Evolutionary conservation across 2,329 filamentous ascomycete genomes (phyloP), one percentile per base, ranked within the genome.

Genomic region (Uncinocarpus reesii): DNA sequence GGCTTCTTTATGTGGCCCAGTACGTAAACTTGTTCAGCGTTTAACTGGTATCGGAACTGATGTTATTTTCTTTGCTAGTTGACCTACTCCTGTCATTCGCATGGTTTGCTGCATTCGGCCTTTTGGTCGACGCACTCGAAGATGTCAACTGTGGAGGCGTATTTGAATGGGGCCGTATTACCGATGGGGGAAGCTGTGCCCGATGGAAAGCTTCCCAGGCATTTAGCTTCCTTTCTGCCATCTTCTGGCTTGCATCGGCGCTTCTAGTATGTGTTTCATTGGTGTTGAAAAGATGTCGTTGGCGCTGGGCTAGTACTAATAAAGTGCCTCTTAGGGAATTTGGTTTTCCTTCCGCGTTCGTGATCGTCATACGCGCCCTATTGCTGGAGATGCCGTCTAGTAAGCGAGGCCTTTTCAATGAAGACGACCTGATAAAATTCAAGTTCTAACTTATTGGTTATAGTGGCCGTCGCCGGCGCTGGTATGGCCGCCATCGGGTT

Each of bases 181-280:
- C 60, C 15, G 50, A 61, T 40, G 67, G 71, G 54, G 66, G 74
- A 38, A 62, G 63, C n/a, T 90, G 84, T 64, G 73, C 77, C 50
- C 76, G 79, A 57, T 84, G 78, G 76, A 86, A 83, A 67, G 78
- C 84, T 34, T 72, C 78, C 52, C 76, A 85, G 56, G 83, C 83
- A 3, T 87, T 88, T 59, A 69, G 74, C 42, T 88, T 88, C 67
- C 65, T 87, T 47, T 81, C 80, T 2, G 81, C 81, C 48, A 73
- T 84, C 55, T 71, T 80, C 59, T 88, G 83, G 83, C 74, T 87
- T 34, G 76, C 71, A 10, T 83, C 79, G 40, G 75, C 74, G 13
- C 58, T 83, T 16, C 59, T 85, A 73, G 66, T 70, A 59, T 35
- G 45, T 47, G 26, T 41, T 15, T 21, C 2, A 6, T 18, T 4